These are phyloP conservation scores for Fusarium sp. DNA, from an alignment of 2,329 filamentous ascomycete species.

Conservation along the genomic window DNA sequence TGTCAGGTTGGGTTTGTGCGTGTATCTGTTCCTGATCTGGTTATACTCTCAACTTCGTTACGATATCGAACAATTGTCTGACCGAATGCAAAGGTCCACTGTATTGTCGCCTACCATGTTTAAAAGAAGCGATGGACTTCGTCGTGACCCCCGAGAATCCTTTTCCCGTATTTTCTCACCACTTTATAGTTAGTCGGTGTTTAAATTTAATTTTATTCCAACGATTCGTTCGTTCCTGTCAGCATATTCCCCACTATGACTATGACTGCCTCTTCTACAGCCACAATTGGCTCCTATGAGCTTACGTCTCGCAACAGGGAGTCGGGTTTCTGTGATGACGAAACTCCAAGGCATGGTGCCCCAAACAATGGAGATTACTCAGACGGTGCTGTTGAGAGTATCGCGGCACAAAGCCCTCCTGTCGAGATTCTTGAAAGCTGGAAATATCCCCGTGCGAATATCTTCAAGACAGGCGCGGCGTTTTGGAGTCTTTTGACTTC, in stretches of 20 bases:
- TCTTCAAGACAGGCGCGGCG: slow-evolving; percentile 63
- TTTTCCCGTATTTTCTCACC: background rate
- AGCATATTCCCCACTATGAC: slow-evolving; percentile 32
- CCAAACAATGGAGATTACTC: background rate
- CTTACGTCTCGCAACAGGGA: slow-evolving; percentile 26
- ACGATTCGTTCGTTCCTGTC: slow-evolving; percentile 24
- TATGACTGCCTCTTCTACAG: slow-evolving; percentile 34
- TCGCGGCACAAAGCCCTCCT: slow-evolving; percentile 4
- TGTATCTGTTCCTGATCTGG: slow-evolving; percentile 20
- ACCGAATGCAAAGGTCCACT: slow-evolving; percentile 13
- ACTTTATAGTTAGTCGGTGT: background rate
- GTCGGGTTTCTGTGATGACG: background rate
- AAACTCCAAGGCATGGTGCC: slow-evolving; percentile 12
- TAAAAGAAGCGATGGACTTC: background rate
- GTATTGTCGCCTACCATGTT: background rate
- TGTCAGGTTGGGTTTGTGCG: background rate
- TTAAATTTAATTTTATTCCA: slow-evolving; percentile 16
- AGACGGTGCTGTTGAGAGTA: slow-evolving; percentile 18
- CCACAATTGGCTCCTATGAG: slow-evolving; percentile 37
- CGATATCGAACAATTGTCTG: background rate
- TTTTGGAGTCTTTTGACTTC: slow-evolving; percentile 71
- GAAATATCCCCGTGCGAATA: slow-evolving; percentile 54
- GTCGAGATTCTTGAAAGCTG: slow-evolving; percentile 32
- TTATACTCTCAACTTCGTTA: slow-evolving; percentile 20
- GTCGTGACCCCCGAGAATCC: background rate